Conservation (phyloP, 108 stramenopile genomes). For the Pseudonitzschia pungens region DNA sequence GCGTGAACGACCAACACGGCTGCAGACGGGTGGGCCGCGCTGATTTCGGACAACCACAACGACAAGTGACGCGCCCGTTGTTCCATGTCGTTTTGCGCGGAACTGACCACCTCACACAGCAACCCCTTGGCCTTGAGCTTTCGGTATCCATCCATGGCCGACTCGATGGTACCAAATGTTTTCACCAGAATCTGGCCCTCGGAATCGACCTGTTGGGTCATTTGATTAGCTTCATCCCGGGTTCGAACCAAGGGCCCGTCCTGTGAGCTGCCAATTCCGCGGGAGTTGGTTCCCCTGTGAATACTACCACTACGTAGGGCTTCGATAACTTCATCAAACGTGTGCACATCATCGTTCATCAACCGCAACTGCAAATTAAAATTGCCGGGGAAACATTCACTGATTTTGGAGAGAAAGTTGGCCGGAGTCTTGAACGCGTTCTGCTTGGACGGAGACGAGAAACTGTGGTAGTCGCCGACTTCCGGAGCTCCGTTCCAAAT, state of each 20-base stretch:
- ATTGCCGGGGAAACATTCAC: conserved; percentile 41
- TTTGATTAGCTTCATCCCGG: conserved; percentile 48
- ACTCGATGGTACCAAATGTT: conserved; percentile 48
- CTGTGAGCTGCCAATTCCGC: conserved; percentile 4
- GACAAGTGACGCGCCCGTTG: conserved; percentile 64
- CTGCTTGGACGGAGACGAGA: neutral
- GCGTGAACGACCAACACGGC: conserved; percentile 78
- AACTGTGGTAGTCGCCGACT: conserved; percentile 59
- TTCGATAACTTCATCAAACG: conserved; percentile 90
- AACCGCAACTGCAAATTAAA: conserved; percentile 68
- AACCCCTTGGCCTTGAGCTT: conserved; percentile 70
- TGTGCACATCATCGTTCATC: conserved; percentile 98
- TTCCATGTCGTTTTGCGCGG: conserved; percentile 71
- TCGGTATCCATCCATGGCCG: conserved; percentile 68
- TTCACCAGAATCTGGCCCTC: conserved; percentile 84
- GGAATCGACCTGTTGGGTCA: conserved; percentile 80
- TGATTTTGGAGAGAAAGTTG: conserved; percentile 13
- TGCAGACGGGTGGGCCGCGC: conserved; percentile 78
- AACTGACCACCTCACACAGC: conserved; percentile 75
- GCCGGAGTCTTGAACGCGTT: conserved; percentile 4
- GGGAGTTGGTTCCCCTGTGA: neutral
- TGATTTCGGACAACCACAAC: conserved; percentile 76
- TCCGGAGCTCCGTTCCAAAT: conserved; percentile 58
- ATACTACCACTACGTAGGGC: conserved; percentile 50
- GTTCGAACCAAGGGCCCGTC: conserved; percentile 47